phyloP scores from a whole-genome alignment of 768 basidiomycete genomes.

The Phaffia australis region DNA sequence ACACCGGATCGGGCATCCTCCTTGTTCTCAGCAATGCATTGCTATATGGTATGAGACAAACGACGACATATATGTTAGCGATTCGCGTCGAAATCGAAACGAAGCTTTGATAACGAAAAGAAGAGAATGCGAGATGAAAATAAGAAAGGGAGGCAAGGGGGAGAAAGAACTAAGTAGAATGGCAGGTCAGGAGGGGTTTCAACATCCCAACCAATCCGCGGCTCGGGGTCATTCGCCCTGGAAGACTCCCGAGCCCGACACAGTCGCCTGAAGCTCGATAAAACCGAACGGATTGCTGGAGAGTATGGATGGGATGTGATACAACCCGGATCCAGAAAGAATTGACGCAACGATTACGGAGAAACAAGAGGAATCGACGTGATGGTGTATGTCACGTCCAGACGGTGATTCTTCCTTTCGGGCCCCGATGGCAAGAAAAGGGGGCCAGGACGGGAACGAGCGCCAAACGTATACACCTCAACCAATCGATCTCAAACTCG shows the following conservation, averaged over 20 bases:
- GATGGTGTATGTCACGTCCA: no score
- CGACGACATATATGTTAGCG: background rate
- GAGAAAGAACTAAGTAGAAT: background rate
- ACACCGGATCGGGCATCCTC: slow-evolving; percentile 62
- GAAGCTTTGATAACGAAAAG: background rate
- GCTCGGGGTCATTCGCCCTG: background rate
- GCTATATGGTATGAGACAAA: slow-evolving; percentile 41
- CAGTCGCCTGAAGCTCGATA: background rate
- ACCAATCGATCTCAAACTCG: no score
- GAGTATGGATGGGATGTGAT: slow-evolving; percentile 1
- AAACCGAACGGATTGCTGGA: background rate
- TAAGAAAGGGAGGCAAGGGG: background rate
- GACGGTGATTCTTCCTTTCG: no score
- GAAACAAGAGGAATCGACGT: background rate
- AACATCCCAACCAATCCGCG: background rate
- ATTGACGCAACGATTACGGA: background rate
- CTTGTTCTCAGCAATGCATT: slow-evolving; percentile 57
- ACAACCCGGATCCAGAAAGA: background rate
- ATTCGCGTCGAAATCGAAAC: no score
- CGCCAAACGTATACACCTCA: no score
- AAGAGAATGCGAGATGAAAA: background rate
- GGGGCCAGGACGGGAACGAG: no score
- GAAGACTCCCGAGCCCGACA: no score
- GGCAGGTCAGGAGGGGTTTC: background rate
- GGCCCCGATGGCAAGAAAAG: no score